phyloP scores from a whole-genome alignment of 306 rosid genomes.

The Acacia melanoxylon region DNA sequence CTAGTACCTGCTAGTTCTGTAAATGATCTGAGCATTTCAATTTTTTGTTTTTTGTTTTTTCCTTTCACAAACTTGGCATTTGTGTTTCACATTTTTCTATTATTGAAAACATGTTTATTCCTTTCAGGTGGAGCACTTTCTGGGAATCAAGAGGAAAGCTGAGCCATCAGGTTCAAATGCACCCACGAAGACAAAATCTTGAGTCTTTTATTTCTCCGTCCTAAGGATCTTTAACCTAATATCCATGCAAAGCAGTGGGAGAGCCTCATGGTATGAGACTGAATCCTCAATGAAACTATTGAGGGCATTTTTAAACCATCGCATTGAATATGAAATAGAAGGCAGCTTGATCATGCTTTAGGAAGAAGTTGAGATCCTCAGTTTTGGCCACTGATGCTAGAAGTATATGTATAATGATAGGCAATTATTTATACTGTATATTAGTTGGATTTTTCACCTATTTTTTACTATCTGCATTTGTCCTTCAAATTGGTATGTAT shows the following conservation, averaged over 20 bases:
- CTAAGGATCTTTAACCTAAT: no score
- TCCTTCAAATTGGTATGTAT: not conserved
- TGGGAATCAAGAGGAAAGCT: conserved; percentile 88
- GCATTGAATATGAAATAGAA: not conserved
- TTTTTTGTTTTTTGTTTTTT: no score
- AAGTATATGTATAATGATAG: not conserved
- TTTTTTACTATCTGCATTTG: not conserved
- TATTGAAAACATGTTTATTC: not conserved
- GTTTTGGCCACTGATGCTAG: not conserved
- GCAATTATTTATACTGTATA: not conserved
- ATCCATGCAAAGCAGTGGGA: no score
- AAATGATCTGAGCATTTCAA: no score
- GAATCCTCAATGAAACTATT: no score
- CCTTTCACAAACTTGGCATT: no score
- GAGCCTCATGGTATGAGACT: no score
- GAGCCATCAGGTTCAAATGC: conserved; percentile 56
- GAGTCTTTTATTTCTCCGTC: conserved; percentile 10
- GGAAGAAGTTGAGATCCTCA: not conserved
- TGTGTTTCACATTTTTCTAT: not conserved
- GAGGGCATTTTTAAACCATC: no score
- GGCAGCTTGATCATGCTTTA: not conserved
- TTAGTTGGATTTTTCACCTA: not conserved
- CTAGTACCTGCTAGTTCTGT: no score
- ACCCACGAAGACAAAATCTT: conserved; percentile 64
- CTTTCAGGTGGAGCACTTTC: conserved; percentile 83